Base-by-base conservation (phyloP, 2,329 filamentous ascomycete species). In the Alternaria sp. region DNA sequence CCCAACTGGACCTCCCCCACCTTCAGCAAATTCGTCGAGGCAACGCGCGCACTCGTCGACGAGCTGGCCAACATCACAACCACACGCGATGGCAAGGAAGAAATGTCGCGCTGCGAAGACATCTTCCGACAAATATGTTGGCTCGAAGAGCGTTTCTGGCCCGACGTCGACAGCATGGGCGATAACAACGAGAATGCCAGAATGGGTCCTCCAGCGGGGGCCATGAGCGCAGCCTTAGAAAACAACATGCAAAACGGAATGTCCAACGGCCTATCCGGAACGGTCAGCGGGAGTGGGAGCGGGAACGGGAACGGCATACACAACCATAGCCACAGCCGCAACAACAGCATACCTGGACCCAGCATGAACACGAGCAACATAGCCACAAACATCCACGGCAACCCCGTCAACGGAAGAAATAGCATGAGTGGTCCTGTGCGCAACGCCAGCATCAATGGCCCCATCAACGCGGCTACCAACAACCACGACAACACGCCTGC, bases 1-100 rank as follows among this genome's bases (percentile, higher is more conserved):
- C 81, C 80, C 2, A 83, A 83, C 63, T 83, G 81, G 81, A 82
- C 80, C 0, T 82, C 81, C 0, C 76, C 79, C 10, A 80, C 81
- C 42, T 83, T 82, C 63, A 73, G 69, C 65, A 82, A 82, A 58
- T 83, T 83, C 58, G 80, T 83, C 17, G 81, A 82, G 46, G 81
- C 81, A 5, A 81, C 79, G 55, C 76, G 79, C 40, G 73, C 77
- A 2, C 79, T 83, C 26, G 81, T 83, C 45, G 81, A 83, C 62
- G 81, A 83, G 62, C 76, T 82, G 11, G 81, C 81, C 26, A 82
- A 82, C 61, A 77, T 77, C 4, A 79, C 80, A 28, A 81, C 79
- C 9, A 74, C 75, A 1, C 78, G 79, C 33, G 81, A 82, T 50
- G 81, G 81, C 48, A 79, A 80, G 48, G 79, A 82, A 48, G 80